Conservation (phyloP, 2,329 filamentous ascomycete species). For the Stagonosporopsis cucurbitacearum region DNA sequence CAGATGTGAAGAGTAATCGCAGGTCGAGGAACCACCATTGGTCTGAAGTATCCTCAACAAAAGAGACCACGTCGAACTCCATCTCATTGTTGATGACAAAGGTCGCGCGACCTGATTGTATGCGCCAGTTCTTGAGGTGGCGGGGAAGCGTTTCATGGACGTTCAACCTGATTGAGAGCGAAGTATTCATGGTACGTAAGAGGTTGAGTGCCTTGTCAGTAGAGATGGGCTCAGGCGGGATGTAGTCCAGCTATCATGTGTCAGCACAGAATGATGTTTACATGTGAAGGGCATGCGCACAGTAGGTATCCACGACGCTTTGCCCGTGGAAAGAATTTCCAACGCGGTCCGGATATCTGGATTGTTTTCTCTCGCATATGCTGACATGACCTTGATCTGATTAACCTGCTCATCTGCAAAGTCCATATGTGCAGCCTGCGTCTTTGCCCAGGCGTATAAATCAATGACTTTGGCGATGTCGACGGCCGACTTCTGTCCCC, state of each 20-base stretch:
- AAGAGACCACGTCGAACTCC: constrained; percentile 90
- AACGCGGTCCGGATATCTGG: constrained; percentile 91
- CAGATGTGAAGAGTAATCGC: constrained; percentile 79
- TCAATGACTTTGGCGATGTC: constrained; percentile 89
- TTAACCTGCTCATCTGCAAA: constrained; percentile 66
- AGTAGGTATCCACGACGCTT: constrained; percentile 79
- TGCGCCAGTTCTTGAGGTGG: constrained; percentile 78
- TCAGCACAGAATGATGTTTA: constrained; percentile 5
- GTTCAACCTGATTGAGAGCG: constrained; percentile 82
- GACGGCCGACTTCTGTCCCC: constrained; percentile 70
- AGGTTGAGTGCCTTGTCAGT: constrained; percentile 75
- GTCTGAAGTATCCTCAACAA: constrained; percentile 79
- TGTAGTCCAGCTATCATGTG: constrained; percentile 70
- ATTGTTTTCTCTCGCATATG: constrained; percentile 77
- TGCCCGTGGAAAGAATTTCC: constrained; percentile 80
- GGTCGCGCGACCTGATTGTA: constrained; percentile 86
- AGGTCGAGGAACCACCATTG: constrained; percentile 97
- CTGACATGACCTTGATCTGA: constrained; percentile 74
- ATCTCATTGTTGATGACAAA: constrained; percentile 86
- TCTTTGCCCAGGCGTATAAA: constrained; percentile 72
- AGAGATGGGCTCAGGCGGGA: constrained; percentile 74
- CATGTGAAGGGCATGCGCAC: constrained; percentile 54
- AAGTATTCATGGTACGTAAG: constrained; percentile 81
- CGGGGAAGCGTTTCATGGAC: constrained; percentile 81
- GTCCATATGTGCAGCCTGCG: constrained; percentile 40